phyloP scores from a whole-genome alignment of 768 basidiomycete species.

The Termitomyces sp. region DNA sequence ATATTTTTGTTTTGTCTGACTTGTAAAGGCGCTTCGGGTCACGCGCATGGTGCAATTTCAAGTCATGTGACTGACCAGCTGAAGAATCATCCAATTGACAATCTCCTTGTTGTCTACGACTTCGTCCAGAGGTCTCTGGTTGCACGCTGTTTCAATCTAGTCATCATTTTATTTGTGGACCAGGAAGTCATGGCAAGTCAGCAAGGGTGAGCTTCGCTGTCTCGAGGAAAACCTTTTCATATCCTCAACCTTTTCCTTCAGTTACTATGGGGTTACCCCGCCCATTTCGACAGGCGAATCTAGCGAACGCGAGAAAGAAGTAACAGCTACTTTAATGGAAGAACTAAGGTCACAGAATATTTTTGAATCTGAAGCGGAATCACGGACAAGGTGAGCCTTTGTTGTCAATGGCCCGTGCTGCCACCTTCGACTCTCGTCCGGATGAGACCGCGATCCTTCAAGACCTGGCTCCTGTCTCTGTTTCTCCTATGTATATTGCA shows the following conservation, averaged over 20 bases:
- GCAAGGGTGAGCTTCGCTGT: conserved; percentile 24
- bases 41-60: neutral
- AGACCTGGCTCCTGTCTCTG: conserved; percentile 4
- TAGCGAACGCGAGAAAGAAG: conserved; percentile 74
- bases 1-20: too few species aligned
- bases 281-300: conserved; percentile 80
- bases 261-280: conserved; percentile 78
- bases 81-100: conserved; percentile 16
- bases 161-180: neutral
- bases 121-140: neutral
- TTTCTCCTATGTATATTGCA: neutral
- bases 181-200: conserved; percentile 11
- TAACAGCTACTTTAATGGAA: conserved; percentile 82
- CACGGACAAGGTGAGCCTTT: conserved; percentile 72
- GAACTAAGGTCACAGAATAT: conserved; percentile 83
- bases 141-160: neutral
- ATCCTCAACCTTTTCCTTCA: conserved; percentile 23
- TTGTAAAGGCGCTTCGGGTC: too few species aligned
- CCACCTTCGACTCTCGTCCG: conserved; percentile 4
- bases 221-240: neutral
- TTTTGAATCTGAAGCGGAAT: conserved; percentile 88
- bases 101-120: conserved; percentile 7
- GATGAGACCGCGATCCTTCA: conserved; percentile 8
- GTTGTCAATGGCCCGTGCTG: conserved; percentile 6
- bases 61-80: conserved; percentile 12